Base-by-base conservation (phyloP, 768 basidiomycete genomes). In the Boletus eberwhitei region DNA sequence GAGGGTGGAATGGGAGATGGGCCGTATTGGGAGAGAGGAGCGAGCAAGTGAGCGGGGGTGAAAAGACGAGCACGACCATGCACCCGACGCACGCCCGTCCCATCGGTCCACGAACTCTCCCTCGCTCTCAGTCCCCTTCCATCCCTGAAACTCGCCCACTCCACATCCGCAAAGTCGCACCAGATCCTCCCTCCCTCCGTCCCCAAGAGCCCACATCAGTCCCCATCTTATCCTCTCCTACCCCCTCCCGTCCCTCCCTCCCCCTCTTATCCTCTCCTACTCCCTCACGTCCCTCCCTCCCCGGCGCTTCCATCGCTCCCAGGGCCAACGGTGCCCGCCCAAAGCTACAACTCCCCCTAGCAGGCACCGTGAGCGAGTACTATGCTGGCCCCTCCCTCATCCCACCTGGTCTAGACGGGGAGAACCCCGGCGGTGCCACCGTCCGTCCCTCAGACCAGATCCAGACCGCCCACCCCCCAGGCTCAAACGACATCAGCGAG, bases 101-200 rank as follows among this genome's bases (percentile, higher is more conserved):
- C 38, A 68, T 75, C 52, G 84, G 84, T 26, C 84, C 83, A 41
- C 79, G 82, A 32, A 74, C 62, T 14, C 59, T 71, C 41, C 72
- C 62, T 41, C 76, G 79, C 34, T 63, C 79, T 0, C 66, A 77
- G 38, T 82, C 77, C 7, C 79, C 77, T 0, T 67, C 72, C 29
- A 61, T 73, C 52, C 62, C 70, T 1, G 77, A 68, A 46, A 69
- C 66, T 17, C 66, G 66, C 17, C 77, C 78, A 54, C 74, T 79
- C 38, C 70, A 64, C 49, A 74, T 75, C 36, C 76, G 77, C 66
- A 79, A 75, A 60, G 50, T 47, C 50, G 50, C 66, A 2, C 62
- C 53, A 47, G 70, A 73, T 68, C 64, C 43, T 11, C 22, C 60
- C 9, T 48, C 70, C 16, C 59, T 68, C 52, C 60, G 56, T 34